These are phyloP conservation scores for Chrysoporthe puriensis DNA, from an alignment of 2,329 filamentous ascomycete species.

Conservation along the genomic window DNA sequence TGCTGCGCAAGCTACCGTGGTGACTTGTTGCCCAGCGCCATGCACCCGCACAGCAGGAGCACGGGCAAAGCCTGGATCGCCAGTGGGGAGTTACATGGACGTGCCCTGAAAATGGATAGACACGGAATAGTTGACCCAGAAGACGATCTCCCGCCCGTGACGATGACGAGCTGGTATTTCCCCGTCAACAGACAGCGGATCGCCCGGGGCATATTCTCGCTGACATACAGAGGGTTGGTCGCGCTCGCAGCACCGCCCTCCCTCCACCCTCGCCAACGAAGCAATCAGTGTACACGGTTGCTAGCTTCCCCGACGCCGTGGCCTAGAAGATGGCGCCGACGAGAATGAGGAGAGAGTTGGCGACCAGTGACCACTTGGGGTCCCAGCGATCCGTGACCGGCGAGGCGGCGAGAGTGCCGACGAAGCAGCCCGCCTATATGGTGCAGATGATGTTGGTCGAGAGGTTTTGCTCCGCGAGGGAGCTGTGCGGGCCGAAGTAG, in stretches of 20 bases:
- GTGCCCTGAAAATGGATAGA: constrained; percentile 42
- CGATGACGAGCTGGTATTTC: constrained; percentile 63
- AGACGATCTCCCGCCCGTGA: constrained; percentile 54
- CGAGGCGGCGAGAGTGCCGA: constrained; percentile 33
- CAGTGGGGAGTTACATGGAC: constrained; percentile 61
- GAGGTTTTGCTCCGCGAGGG: constrained; percentile 30
- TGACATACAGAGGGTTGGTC: constrained; percentile 42
- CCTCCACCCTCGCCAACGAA: constrained; percentile 54
- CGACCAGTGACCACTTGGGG: constrained; percentile 38
- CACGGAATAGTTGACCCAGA: constrained; percentile 53
- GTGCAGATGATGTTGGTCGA: constrained; percentile 34
- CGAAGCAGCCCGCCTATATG: constrained; percentile 35
- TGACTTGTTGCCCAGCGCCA: constrained; percentile 67
- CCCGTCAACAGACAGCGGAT: constrained; percentile 64
- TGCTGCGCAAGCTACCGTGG: constrained; percentile 64
- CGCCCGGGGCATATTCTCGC: constrained; percentile 61
- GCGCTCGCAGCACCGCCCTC: constrained; percentile 54
- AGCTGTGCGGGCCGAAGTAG: constrained; percentile 39
- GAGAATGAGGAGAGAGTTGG: constrained; percentile 36
- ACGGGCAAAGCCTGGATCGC: constrained; percentile 67
- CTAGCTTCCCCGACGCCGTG: constrained; percentile 36
- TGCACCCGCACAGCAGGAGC: constrained; percentile 59
- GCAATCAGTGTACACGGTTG: constrained; percentile 38
- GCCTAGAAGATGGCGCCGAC: constrained; percentile 40
- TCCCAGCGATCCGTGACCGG: constrained; percentile 37